Percentiles rank a stretch among this genome's conserved stretches.
Conservation (phyloP, 2,329 filamentous ascomycete species). For the Ascocoryne sarcoides region DNA sequence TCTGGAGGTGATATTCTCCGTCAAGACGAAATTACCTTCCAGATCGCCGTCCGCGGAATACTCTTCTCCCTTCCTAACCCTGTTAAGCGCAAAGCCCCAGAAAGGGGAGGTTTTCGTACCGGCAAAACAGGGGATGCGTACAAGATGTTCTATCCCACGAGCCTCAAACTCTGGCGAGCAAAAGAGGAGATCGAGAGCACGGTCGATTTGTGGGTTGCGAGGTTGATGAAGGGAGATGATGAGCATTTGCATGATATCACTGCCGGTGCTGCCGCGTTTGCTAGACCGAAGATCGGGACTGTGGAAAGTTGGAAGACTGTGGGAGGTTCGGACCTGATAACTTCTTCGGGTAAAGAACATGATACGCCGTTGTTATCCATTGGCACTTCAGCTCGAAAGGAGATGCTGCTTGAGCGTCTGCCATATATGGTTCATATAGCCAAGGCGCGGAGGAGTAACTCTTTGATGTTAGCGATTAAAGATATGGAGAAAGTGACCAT, state of each 20-base stretch:
- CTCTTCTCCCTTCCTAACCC: conserved; percentile 78
- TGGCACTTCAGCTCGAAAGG: conserved; percentile 54
- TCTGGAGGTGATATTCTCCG: conserved; percentile 65
- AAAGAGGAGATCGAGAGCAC: conserved; percentile 73
- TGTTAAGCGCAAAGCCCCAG: conserved; percentile 59
- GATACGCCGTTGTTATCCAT: conserved; percentile 43
- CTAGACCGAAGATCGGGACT: conserved; percentile 32
- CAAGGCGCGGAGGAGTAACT: conserved; percentile 25
- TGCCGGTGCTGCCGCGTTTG: conserved; percentile 41
- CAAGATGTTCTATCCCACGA: conserved; percentile 89
- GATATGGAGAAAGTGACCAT: conserved; percentile 30
- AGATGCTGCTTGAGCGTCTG: conserved; percentile 75
- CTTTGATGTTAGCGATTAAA: conserved; percentile 29
- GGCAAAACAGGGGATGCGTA: conserved; percentile 50
- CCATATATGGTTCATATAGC: conserved; percentile 72
- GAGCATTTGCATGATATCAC: conserved; percentile 32
- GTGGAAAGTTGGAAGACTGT: conserved; percentile 29
- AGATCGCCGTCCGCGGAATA: conserved; percentile 79
- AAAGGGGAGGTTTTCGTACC: conserved; percentile 22
- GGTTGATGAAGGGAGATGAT: conserved; percentile 47
- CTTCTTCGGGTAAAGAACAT: conserved; percentile 8
- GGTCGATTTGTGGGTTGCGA: conserved; percentile 59
- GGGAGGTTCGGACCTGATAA: background rate
- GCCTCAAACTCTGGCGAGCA: conserved; percentile 72
- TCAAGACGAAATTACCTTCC: conserved; percentile 91